phyloP scores from a whole-genome alignment of 202 grass and related monocot genomes.

The Digitaria exilis region DNA sequence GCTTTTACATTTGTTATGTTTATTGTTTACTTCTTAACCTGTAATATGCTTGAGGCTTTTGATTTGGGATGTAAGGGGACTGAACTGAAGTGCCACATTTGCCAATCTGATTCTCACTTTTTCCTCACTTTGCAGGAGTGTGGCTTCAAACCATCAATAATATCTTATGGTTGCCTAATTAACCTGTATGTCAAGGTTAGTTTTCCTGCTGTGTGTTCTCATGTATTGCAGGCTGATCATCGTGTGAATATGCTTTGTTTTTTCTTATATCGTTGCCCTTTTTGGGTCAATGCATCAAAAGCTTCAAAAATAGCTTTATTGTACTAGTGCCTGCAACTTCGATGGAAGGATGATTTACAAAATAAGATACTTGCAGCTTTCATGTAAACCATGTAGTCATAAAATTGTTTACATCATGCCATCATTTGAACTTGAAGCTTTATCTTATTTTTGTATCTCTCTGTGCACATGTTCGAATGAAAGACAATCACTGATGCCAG shows the following conservation, averaged over 20 bases:
- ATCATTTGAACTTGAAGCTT: conserved; percentile 4
- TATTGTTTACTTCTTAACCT: conserved; percentile 28
- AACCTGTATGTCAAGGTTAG: conserved; percentile 93
- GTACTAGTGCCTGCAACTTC: neutral
- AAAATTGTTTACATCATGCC: conserved; percentile 4
- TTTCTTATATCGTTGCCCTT: neutral
- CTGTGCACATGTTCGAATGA: neutral
- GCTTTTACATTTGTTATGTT: neutral
- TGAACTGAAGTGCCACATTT: conserved; percentile 10
- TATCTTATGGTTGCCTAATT: conserved; percentile 94
- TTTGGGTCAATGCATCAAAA: conserved; percentile 15
- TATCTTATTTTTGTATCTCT: conserved; percentile 1
- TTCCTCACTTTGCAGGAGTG: conserved; percentile 71
- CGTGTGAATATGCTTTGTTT: neutral
- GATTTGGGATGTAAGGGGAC: neutral
- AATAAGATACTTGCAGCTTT: conserved; percentile 6
- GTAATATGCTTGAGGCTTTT: conserved; percentile 16
- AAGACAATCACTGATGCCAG: neutral
- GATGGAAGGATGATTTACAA: neutral
- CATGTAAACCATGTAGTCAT: neutral
- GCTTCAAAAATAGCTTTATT: neutral
- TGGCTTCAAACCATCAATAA: conserved; percentile 83
- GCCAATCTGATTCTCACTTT: conserved; percentile 8
- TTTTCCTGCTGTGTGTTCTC: conserved; percentile 8
- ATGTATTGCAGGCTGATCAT: neutral